Evolutionary conservation across 2,329 filamentous ascomycete genomes (phyloP), one percentile per base, ranked within the genome.

Genomic region (Pseudocercospora vitis): DNA sequence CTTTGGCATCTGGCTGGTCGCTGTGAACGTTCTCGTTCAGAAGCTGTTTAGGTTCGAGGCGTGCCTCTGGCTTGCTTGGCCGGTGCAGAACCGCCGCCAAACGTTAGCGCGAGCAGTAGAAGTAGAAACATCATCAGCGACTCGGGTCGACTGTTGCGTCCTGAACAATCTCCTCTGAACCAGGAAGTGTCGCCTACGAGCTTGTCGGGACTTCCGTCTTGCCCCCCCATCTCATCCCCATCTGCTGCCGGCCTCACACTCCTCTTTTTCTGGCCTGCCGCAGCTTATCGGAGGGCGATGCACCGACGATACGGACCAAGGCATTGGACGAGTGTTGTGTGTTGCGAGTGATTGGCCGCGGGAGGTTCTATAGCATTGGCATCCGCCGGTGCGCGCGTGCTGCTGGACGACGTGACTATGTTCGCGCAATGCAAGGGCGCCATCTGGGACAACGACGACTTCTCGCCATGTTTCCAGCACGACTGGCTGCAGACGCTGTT

Each of bases 401-500:
- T 31, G 42, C 26, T 45, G 23, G 42, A 9, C 16, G 11, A 31
- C 24, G 14, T 24, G 24, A 28, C 42, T 45, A 68, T 66, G 81
- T 77, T 81, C 59, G 78, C 76, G 62, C 75, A 75, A 62, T 86
- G 83, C 70, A 73, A 74, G 66, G 76, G 76, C 67, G 79, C 81
- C 29, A 67, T 82, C 60, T 86, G 83, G 83, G 73, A 75, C 61
- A 69, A 73, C 57, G 83, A 86, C 69, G 83, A 86, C 70, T 78
- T 86, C 64, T 81, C 81, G 39, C 66, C 62, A 53, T 86, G 84
- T 67, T 84, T 86, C 62, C 78, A 83, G 68, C 76, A 75, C 70
- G 84, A 89, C 71, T 91, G 88, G 71, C 81, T 95, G 50, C 86
- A 89, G 72, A 83, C 89, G 56, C 77, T 95, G 42, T 79, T 97